Percentiles rank a stretch among this genome's conserved stretches.
Conservation (phyloP, 768 basidiomycete species). For the Pleurotus tuoliensis region DNA sequence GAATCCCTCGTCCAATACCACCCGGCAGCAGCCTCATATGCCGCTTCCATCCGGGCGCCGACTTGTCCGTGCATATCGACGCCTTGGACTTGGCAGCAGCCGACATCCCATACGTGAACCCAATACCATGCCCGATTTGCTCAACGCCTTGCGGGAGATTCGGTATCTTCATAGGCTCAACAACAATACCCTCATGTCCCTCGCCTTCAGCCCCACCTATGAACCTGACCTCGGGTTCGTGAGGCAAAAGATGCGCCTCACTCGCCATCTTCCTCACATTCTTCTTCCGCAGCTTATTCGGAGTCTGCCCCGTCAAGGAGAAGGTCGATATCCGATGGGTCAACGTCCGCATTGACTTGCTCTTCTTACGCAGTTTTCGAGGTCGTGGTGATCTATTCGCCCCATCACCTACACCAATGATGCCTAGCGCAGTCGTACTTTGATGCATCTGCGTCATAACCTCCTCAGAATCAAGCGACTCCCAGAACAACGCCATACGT, state of each 20-base stretch:
- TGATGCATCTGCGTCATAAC: constrained; percentile 13
- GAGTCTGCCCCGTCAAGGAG: constrained; percentile 29
- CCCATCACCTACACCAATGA: neutral
- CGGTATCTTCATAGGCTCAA: constrained; percentile 1
- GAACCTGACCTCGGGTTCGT: neutral
- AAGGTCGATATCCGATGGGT: constrained; percentile 15
- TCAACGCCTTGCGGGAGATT: constrained; percentile 42
- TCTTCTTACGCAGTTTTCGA: constrained; percentile 35
- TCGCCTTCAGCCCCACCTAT: neutral
- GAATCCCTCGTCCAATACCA: constrained; percentile 13
- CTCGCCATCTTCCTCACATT: neutral
- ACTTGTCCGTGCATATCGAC: constrained; percentile 21
- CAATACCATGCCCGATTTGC: constrained; percentile 50
- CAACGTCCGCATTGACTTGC: constrained; percentile 24
- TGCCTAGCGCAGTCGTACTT: neutral
- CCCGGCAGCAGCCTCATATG: constrained; percentile 12
- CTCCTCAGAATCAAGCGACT: constrained; percentile 39
- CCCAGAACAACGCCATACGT: constrained; percentile 38
- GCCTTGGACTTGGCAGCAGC: constrained; percentile 24
- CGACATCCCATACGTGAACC: constrained; percentile 38
- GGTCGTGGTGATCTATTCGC: constrained; percentile 20
- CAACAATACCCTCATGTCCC: neutral
- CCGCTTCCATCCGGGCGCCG: constrained; percentile 19
- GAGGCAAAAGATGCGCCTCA: neutral
- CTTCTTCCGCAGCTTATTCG: constrained; percentile 37